Percentiles rank a stretch among this genome's conserved stretches.
Evolutionary conservation across 106 monocot genomes (phyloP).

Genomic region (Dendrobium nobile): DNA sequence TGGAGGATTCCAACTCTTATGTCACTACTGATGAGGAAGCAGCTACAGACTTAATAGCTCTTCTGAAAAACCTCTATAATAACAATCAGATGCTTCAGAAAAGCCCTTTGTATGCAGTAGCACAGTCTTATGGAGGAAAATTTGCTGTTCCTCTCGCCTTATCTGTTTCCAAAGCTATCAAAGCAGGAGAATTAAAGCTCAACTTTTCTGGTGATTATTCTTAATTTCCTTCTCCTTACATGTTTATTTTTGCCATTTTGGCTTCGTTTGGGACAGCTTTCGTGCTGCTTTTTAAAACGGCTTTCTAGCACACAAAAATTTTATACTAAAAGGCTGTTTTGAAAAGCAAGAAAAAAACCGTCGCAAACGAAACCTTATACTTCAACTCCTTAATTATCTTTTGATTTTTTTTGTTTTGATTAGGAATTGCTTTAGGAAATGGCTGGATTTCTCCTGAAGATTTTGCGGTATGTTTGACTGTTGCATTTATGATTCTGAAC

Average conservation of each 20-base stretch:
- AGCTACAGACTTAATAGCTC: constrained; percentile 43
- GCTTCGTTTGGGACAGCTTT: no score
- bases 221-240: background rate
- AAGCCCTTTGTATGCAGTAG: constrained; percentile 45
- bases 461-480: constrained; percentile 45
- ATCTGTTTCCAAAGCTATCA: constrained; percentile 38
- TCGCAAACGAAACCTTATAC: no score
- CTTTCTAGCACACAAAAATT: no score
- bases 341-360: no score
- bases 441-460: constrained; percentile 90
- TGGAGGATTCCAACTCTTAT: constrained; percentile 38
- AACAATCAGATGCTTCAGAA: constrained; percentile 18
- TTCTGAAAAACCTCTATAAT: constrained; percentile 40
- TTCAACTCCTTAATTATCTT: no score
- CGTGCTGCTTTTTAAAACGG: no score
- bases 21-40: constrained; percentile 62
- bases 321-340: no score
- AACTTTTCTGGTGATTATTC: constrained; percentile 48
- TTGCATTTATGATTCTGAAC: no score
- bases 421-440: constrained; percentile 73
- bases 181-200: constrained; percentile 50
- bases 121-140: constrained; percentile 90
- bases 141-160: constrained; percentile 60
- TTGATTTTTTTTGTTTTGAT: background rate
- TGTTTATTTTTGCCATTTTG: no score